A percentile compares a stretch with the other conserved stretches of the same genome.
Conservation (phyloP, 2,329 filamentous ascomycete genomes). For the Coniochaeta ligniaria region DNA sequence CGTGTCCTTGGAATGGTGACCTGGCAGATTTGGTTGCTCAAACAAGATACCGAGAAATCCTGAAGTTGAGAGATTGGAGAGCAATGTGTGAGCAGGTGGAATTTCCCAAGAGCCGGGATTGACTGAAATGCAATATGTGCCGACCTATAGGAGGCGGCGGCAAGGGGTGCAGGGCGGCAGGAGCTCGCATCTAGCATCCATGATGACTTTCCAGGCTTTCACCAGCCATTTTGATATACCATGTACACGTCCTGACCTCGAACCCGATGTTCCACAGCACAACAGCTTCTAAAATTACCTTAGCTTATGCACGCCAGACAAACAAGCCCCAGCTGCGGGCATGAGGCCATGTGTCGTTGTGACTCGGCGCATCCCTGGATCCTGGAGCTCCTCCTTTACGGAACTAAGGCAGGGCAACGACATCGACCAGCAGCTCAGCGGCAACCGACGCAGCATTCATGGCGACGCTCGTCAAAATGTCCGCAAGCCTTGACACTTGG, state of each 20-base stretch:
- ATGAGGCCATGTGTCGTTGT: neutral
- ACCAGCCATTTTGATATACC: neutral
- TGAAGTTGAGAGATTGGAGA: neutral
- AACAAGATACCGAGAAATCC: neutral
- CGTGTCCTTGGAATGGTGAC: neutral
- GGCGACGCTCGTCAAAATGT: too few species aligned
- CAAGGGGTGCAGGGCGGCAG: neutral
- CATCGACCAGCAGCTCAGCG: too few species aligned
- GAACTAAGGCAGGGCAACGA: neutral
- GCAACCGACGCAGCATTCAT: too few species aligned
- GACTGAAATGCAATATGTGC: neutral
- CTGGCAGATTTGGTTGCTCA: neutral
- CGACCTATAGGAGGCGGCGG: neutral
- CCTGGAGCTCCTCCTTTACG: neutral
- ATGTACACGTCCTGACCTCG: neutral
- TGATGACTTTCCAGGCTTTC: too few species aligned
- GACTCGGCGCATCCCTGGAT: neutral
- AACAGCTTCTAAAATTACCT: neutral
- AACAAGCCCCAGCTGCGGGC: neutral
- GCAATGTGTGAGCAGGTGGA: neutral
- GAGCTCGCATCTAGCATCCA: neutral
- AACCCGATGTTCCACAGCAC: neutral
- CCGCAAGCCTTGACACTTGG: neutral
- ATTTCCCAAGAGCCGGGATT: neutral
- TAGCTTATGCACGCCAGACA: neutral